phyloP scores from a whole-genome alignment of 2,329 filamentous ascomycete genomes.

The Ceratocystis alfenasii region DNA sequence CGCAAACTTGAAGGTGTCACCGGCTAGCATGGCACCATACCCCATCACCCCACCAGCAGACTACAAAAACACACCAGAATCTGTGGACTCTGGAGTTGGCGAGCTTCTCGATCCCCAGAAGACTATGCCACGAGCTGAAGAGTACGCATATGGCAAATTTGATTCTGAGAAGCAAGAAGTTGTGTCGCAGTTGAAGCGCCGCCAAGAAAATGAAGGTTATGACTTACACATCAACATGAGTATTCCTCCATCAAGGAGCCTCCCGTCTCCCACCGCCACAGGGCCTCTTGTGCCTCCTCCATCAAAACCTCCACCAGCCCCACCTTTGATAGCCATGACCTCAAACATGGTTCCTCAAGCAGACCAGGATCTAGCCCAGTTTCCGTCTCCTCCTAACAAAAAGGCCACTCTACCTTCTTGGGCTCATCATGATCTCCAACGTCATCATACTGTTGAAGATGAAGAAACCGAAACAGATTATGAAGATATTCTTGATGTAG shows the following conservation, averaged over 20 bases:
- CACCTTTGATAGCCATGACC: slow-evolving; percentile 32
- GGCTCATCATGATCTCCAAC: not conserved
- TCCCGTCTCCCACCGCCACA: slow-evolving; percentile 31
- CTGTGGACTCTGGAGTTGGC: slow-evolving; percentile 37
- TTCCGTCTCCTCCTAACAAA: slow-evolving; percentile 48
- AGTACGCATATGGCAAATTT: slow-evolving; percentile 46
- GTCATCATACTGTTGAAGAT: slow-evolving; percentile 36
- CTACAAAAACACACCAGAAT: slow-evolving; percentile 32
- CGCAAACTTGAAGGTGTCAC: slow-evolving; percentile 40
- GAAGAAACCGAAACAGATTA: slow-evolving; percentile 69
- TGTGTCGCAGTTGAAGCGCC: slow-evolving; percentile 36
- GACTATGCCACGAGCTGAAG: slow-evolving; percentile 48
- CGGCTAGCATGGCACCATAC: slow-evolving; percentile 50
- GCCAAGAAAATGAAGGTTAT: slow-evolving; percentile 34
- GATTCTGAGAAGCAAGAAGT: slow-evolving; percentile 43
- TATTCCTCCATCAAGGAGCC: slow-evolving; percentile 45
- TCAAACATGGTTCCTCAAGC: slow-evolving; percentile 36
- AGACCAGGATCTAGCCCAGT: slow-evolving; percentile 38
- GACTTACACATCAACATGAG: slow-evolving; percentile 41
- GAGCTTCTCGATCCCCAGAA: slow-evolving; percentile 45
- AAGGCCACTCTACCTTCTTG: slow-evolving; percentile 42
- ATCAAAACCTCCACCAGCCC: slow-evolving; percentile 36
- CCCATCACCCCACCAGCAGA: slow-evolving; percentile 53
- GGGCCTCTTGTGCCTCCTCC: slow-evolving; percentile 42
- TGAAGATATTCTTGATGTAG: slow-evolving; percentile 62